Base-by-base conservation (phyloP, 805 yeast species). In the Sugiyamaella boreocaroliniensis region DNA sequence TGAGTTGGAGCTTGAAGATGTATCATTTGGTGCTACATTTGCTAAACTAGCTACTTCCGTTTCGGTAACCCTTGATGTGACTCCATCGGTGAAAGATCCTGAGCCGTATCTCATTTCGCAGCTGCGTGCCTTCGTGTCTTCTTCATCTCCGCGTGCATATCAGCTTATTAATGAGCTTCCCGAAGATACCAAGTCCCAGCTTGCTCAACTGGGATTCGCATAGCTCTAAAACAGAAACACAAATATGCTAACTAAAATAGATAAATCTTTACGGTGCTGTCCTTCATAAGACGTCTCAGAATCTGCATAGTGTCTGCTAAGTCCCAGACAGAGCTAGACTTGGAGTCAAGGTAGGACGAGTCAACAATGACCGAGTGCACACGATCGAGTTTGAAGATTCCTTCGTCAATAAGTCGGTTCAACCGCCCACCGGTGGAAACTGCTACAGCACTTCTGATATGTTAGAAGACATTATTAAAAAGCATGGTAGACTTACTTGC, bases 11-110 rank as follows among this genome's bases (percentile, higher is more conserved):
- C 61, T 78, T 29, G 89, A 85, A 49, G 96, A 89, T 56, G 77
- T 84, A 48, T 75, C 93, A 1, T 93, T 90, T 69, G 98, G 98
- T 1, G 84, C 97, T 0, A 81, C 83, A 49, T 93, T 80, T 68
- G 86, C 95, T 49, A 82, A 79, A 63, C 73, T 93, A 54, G 80
- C 78, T 1, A 78, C 86, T 2, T 82, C 89, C 47, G 75, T 79
- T 34, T 69, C 69, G 14, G 80, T 76, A 57, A 76, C 83, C 2
- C 74, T 79, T 58, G 97, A 93, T 68, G 96, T 97, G 1, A 65
- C 81, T 29, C 77, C 81, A 0, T 72, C 74, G 20, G 68, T 88
- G 11, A 45, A 46, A 29, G 55, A 62, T 14, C 58, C 70, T 11
- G 55, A 53, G 49, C 58, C 59, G 22, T 68, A 49, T 50, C 62